Evolutionary conservation across 306 rosid genomes (phyloP), one percentile per base, ranked within the genome.

Genomic region (Leucaena leucocephala): DNA sequence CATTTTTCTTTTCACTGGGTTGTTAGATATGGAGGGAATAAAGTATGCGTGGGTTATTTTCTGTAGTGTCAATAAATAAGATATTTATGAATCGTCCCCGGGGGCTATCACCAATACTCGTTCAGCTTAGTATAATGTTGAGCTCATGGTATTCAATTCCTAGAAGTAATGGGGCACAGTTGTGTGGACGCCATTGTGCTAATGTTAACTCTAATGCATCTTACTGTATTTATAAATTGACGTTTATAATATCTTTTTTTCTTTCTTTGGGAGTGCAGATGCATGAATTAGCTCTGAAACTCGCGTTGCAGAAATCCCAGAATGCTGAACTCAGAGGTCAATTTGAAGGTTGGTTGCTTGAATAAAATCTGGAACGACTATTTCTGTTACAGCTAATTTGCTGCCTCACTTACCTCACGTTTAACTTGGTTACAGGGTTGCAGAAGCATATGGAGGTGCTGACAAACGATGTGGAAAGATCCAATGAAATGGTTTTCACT

Each of bases 381-480:
- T 13, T 22, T 36, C 64, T 6, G 5, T 34, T 34, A 2, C 19
- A n/a, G 21, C 65, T 62, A 52, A 75, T 74, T 71, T 78, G 49
- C 62, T 9, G 27, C 19, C 65, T 72, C 54, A 54, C 48, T 17
- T 6, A 66, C 17, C 34, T 42, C 9, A 13, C 39, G 52, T 4
- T 40, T 14, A 17, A 44, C 72, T 74, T 45, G 21, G 75, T 40
- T 84, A 66, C 89, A 95, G 98, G 90, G 64, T 82, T 92, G 84
- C 90, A 84, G 89, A 87, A 86, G 54, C 94, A 86, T 77, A 87
- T 90, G 96, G 98, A 88, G 36, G 97, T 92, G 78, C 82, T 92
- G 82, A 79, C 97, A 55, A 90, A 95, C 89, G 98, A 95, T 44
- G 97, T 87, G 55, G 98, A 92, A 76, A 88, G 98, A 90, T 95